Evolutionary conservation across 1,284 basidiomycete genomes (phyloP), one percentile per base, ranked within the genome.

Genomic region (Jaminaea rosea): DNA sequence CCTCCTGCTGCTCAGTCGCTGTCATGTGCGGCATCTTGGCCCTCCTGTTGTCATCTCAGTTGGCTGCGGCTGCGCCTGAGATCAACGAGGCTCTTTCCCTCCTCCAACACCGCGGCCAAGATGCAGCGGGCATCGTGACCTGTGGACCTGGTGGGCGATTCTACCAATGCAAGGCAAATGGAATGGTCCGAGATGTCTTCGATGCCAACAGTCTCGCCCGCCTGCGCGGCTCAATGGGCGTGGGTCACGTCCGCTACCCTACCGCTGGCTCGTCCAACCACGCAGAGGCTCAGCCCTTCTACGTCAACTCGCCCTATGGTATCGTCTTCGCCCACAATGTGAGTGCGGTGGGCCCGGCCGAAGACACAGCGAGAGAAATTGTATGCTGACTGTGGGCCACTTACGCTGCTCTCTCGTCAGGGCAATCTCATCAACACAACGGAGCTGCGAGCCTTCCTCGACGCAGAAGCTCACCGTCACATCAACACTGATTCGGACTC

Each of bases 401-500:
- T n/a, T n/a, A n/a, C n/a, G n/a, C n/a, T n/a, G n/a, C n/a, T n/a
- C n/a, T n/a, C n/a, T n/a, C n/a, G n/a, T n/a, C n/a, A n/a, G n/a
- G n/a, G 94, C 49, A 99, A 99, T 76, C 82, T 98, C 34, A 94
- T 96, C 80, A 94, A 99, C 78, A 94, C 91, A 6, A 76, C 79
- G 11, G 80, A 84, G 51, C 80, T 99, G 24, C 82, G 91, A 60
- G 84, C 86, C 66, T 93, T 85, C 78, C 88, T 99, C 80, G 94
- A 99, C 72, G 87, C 89, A 37, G 89, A 87, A 37, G 93, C 92
- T 7, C 94, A 99, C 77, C 81, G 94, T 47, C 94, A 98, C 76
- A 97, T 97, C 78, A 99, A 99, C 78, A 99, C 93, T 19, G 88
- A 91, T 56, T 94, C 90, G 21, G 94, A 98, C 79, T 97, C 93